Conservation (phyloP, 805 yeast genomes). For the Scheffersomyces stipitis region DNA sequence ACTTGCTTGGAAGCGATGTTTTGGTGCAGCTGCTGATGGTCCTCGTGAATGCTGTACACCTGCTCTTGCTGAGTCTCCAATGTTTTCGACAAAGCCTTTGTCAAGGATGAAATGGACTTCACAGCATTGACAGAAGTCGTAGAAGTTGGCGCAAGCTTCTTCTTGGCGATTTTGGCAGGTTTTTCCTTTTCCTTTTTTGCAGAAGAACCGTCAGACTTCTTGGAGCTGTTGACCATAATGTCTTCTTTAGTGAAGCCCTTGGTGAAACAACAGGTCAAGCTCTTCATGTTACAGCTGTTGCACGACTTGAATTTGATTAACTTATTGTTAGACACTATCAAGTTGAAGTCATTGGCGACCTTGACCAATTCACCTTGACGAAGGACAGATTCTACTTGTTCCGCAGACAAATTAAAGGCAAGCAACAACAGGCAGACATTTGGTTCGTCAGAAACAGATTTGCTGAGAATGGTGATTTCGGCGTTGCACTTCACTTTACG, state of each 20-base stretch:
- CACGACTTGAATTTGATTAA: slow-evolving; percentile 55
- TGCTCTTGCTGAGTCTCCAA: slow-evolving; percentile 1
- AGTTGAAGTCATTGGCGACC: slow-evolving; percentile 10
- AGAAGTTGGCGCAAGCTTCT: slow-evolving; percentile 8
- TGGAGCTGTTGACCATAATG: slow-evolving; percentile 39
- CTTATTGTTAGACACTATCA: slow-evolving; percentile 26
- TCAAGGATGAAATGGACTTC: slow-evolving; percentile 5
- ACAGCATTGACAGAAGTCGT: slow-evolving; percentile 4
- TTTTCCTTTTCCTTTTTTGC: slow-evolving; percentile 4
- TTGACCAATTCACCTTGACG: slow-evolving; percentile 15
- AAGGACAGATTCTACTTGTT: slow-evolving; percentile 8
- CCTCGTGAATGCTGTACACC: too few relatives aligned
- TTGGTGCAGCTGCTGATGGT: too few relatives aligned
- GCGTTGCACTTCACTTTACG: slow-evolving; percentile 78
- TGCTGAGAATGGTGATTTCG: slow-evolving; percentile 45
- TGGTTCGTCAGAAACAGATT: slow-evolving; percentile 7
- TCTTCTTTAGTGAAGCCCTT: slow-evolving; percentile 69
- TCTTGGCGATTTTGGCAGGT: slow-evolving; percentile 12
- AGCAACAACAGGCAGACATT: slow-evolving; percentile 7
- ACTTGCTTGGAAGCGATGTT: too few relatives aligned
- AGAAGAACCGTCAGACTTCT: slow-evolving; percentile 4
- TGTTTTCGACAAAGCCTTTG: slow-evolving; percentile 9
- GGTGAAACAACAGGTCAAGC: slow-evolving; percentile 52
- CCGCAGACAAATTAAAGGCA: slow-evolving; percentile 6
- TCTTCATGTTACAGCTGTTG: slow-evolving; percentile 50